Evolutionary conservation across 305 asterid genomes (phyloP), one percentile per base, ranked within the genome.

Genomic region (Fraxinus greggii): DNA sequence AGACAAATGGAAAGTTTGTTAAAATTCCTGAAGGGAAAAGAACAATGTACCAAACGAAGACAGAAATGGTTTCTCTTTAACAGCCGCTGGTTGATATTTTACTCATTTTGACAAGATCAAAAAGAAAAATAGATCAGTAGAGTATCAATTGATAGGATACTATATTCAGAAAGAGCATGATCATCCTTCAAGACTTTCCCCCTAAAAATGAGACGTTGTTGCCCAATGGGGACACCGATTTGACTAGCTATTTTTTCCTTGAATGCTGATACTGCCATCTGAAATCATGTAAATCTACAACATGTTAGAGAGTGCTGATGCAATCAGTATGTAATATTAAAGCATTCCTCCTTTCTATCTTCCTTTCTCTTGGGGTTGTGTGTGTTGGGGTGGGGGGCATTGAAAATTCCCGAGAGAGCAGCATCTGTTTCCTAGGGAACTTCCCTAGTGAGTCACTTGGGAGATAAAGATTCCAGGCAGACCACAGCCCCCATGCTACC

Each of bases 131-230:
- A 24, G 33, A 76, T 65, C 40, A 54, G 24, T 63, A 36, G 24
- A 17, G 35, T 40, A 74, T 72, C 51, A 73, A 48, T 45, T 77
- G 85, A 54, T 0, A 89, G 98, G 98, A 95, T 95, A 95, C 98
- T 86, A 70, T 95, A 95, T 81, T 90, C 97, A 21, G 97, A 92
- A 79, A 95, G 94, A 88, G 73, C 90, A 83, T 88, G 94, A 75
- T 89, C 90, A 86, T 93, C 97, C 89, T 92, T 91, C 92, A 95
- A 88, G 81, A 93, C 97, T 89, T 93, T 93, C 89, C 98, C 98
- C 89, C 97, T 89, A 83, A 92, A 95, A 82, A 95, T 95, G 28
- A 95, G 90, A 15, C 98, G 96, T 76, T 95, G 98, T 89, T 90
- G 98, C 86, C 82, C 97, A 86, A 90, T 95, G 40, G 98, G 97